Evolutionary conservation across 2,329 filamentous ascomycete species (phyloP).

Genomic region (Cladosporium austrohemisphaericum): DNA sequence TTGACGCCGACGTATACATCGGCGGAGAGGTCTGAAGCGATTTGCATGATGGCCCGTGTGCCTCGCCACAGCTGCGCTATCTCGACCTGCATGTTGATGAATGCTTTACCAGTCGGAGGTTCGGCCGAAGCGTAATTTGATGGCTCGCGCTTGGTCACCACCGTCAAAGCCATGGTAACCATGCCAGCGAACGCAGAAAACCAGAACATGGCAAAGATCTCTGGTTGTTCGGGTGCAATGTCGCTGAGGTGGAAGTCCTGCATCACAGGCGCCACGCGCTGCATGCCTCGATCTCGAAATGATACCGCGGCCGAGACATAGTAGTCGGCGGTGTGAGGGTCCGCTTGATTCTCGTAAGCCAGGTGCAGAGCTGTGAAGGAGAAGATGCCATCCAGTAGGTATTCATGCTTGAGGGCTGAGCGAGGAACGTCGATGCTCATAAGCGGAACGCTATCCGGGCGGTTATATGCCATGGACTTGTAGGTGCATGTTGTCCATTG

Average conservation of each 20-base stretch:
- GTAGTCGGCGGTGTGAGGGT: slow-evolving; percentile 9
- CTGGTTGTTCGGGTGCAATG: neutral
- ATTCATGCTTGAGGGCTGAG: slow-evolving; percentile 20
- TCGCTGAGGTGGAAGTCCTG: slow-evolving; percentile 1
- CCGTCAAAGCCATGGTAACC: slow-evolving; percentile 1
- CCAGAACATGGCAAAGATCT: slow-evolving; percentile 10
- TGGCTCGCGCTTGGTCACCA: neutral
- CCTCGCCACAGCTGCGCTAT: slow-evolving; percentile 7
- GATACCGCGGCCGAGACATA: slow-evolving; percentile 3
- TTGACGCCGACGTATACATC: neutral
- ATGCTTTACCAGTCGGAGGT: neutral
- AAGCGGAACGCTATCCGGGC: neutral
- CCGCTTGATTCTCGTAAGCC: slow-evolving; percentile 17
- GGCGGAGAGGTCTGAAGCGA: neutral
- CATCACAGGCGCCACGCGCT: slow-evolving; percentile 2
- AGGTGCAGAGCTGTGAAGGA: slow-evolving; percentile 23
- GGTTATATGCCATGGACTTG: slow-evolving; percentile 15
- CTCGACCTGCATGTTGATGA: slow-evolving; percentile 9
- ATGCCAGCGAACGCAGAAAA: slow-evolving; percentile 3
- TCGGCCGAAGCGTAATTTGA: neutral
- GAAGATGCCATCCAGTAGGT: slow-evolving; percentile 23
- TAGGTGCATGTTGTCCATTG: slow-evolving; percentile 22
- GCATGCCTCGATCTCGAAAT: slow-evolving; percentile 6
- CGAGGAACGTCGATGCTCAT: slow-evolving; percentile 19
- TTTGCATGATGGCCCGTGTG: neutral